Evolutionary conservation across 768 basidiomycete genomes (phyloP), one percentile per base, ranked within the genome.

Genomic region (Tylopilus vinaceipallidus): DNA sequence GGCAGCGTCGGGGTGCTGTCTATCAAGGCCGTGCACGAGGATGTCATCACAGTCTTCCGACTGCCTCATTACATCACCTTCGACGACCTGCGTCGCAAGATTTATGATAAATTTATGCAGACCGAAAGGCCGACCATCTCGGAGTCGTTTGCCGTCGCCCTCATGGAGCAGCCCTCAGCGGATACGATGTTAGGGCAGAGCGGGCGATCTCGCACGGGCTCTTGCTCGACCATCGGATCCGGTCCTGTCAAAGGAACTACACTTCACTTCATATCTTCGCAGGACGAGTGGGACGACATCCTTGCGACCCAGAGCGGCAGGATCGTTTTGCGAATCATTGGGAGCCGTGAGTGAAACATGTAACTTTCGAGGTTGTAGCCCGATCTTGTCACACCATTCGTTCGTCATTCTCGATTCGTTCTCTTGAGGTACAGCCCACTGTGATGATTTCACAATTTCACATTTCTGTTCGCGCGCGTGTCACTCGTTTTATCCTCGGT

Each of bases 51-150:
- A 58, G 68, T 86, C 52, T 74, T 90, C 43, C 82, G 84, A 37
- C 66, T 77, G 8, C 66, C 78, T 12, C 74, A 73, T 53, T 67
- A 72, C 35, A 71, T 73, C 50, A 37, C 75, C n/a, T 76, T 82
- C 47, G 57, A 65, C 16, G 80, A 82, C 38, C 58, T 89, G 14
- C 82, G 83, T 50, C 69, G 70, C 44, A 76, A 78, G 41, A 69
- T 91, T 22, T 77, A 78, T 53, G 79, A 83, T 47, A 88, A 88
- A 58, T 83, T 90, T 60, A 74, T 77, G n/a, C 72, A 75, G 20
- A 78, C 82, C 57, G 84, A 83, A 63, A 76, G 75, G 41, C 56
- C 82, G 36, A 71, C 74, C 12, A 76, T 88, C 20, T 74, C 74
- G 0, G 69, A 75, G 7, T 66, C 73, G 1, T 89, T 89, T 61